These are phyloP conservation scores for Aureobasidium musti DNA, from an alignment of 2,329 filamentous ascomycete species.

Conservation along the genomic window DNA sequence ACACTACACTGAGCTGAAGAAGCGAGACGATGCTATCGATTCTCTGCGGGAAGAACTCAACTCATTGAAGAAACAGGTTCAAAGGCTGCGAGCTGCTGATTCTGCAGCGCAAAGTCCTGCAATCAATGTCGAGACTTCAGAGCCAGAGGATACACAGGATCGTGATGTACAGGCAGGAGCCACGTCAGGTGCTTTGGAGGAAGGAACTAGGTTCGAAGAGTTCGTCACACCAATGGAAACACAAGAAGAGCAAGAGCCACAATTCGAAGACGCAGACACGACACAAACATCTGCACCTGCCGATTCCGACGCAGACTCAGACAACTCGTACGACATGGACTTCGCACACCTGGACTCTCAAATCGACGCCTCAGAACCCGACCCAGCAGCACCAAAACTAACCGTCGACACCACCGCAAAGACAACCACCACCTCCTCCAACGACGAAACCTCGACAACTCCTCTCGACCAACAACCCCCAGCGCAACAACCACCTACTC, in stretches of 20 bases:
- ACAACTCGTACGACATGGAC: constrained; percentile 15
- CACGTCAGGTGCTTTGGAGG: not conserved
- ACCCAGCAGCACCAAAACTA: not conserved
- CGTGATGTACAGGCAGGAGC: not conserved
- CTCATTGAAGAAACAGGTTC: not conserved
- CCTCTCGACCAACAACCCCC: not conserved
- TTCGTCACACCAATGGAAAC: constrained; percentile 9
- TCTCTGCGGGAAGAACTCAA: not conserved
- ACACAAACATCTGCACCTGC: not conserved
- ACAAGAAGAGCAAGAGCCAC: not conserved
- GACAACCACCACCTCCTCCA: not conserved
- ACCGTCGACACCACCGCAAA: not conserved
- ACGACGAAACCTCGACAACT: not conserved
- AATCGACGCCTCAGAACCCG: not conserved
- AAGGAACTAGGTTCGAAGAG: not conserved
- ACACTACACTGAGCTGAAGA: constrained; percentile 11
- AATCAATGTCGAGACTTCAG: not conserved
- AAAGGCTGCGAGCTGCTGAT: not conserved
- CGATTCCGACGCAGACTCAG: constrained; percentile 1
- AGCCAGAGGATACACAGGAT: not conserved
- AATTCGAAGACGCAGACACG: not conserved
- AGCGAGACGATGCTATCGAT: constrained; percentile 14
- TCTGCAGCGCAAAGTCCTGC: not conserved
- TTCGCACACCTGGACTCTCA: constrained; percentile 14
- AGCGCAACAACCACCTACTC: constrained; percentile 20